These are phyloP conservation scores for Exophiala aquamarina DNA, from an alignment of 2,329 filamentous ascomycete species.

Conservation along the genomic window DNA sequence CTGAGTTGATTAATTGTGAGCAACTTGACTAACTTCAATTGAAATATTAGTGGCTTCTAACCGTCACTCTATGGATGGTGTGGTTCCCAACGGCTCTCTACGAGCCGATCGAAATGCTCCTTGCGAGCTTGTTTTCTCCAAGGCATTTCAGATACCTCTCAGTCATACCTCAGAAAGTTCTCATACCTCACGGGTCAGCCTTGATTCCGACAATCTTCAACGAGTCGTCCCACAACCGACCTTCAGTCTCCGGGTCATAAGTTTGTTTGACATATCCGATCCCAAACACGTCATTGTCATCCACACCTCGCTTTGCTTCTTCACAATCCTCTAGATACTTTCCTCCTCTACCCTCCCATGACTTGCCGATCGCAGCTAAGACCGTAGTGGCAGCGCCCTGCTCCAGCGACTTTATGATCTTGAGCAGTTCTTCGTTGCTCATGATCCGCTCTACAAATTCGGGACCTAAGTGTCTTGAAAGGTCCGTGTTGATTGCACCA, in stretches of 20 bases:
- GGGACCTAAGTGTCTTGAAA: slow-evolving; percentile 28
- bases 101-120: too few species aligned
- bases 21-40: too few species aligned
- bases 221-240: slow-evolving; percentile 33
- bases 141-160: too few species aligned
- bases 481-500: slow-evolving; percentile 39
- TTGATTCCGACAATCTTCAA: slow-evolving; percentile 25
- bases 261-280: slow-evolving; percentile 25
- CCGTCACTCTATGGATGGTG: too few species aligned
- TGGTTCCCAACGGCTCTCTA: too few species aligned
- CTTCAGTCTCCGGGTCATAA: slow-evolving; percentile 32
- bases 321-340: slow-evolving; percentile 35
- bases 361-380: slow-evolving; percentile 36
- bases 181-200: neutral
- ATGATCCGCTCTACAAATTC: slow-evolving; percentile 11
- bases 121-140: too few species aligned
- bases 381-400: slow-evolving; percentile 44
- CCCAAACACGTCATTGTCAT: slow-evolving; percentile 18
- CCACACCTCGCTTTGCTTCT: slow-evolving; percentile 20
- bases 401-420: slow-evolving; percentile 30
- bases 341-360: slow-evolving; percentile 35
- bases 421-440: slow-evolving; percentile 13
- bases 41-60: too few species aligned
- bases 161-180: too few species aligned
- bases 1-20: too few species aligned